Base-by-base conservation (phyloP, 805 yeast genomes). In the Wickerhamiella occidentalis region DNA sequence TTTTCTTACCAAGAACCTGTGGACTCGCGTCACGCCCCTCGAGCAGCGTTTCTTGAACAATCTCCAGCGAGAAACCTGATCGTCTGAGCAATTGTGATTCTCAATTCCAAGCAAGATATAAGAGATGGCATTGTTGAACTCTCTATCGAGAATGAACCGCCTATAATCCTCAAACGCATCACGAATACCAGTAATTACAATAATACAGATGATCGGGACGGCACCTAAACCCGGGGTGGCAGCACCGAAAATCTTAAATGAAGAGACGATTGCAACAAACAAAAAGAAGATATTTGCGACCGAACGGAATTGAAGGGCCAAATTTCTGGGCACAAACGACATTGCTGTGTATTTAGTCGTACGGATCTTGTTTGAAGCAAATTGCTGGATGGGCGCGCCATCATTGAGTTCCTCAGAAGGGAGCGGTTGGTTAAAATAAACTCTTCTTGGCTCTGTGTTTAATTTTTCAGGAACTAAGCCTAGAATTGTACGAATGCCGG, bases 271-370 rank as follows among this genome's bases (percentile, higher is more conserved):
- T 62, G 80, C 81, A 68, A 85, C 71, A 40, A 80, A 68, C 59
- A 92, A 69, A 74, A 92, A 92, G 69, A 86, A 92, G 45, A 86
- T 68, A 66, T 92, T 92, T 45, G 98, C 98, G 55, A 88, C 77
- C 64, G 90, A 90, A 53, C 76, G 79, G 65, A 88, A 88, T 67
- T 92, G 98, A 55, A 75, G 74, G 40, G 67, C 64, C 46, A 90
- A 64, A 65, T 90, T 90, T 64, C 90, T 90, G 2, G 97, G 97
- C 22, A 90, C 56, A 61, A 90, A 90, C 12, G 88, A 70, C 48
- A 92, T 60, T 6, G 98, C 96, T 1, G 97, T 92, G 66, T 92
- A 92, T 68, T 87, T 90, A 1, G 98, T 86, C 0, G 98, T 88
- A 69, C 97, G 80, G 58, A 92, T 86, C 65, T 92, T 90, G 69